These are phyloP conservation scores for Trypanosoma avium DNA, from an alignment of 208 protist genomes.

Conservation along the genomic window DNA sequence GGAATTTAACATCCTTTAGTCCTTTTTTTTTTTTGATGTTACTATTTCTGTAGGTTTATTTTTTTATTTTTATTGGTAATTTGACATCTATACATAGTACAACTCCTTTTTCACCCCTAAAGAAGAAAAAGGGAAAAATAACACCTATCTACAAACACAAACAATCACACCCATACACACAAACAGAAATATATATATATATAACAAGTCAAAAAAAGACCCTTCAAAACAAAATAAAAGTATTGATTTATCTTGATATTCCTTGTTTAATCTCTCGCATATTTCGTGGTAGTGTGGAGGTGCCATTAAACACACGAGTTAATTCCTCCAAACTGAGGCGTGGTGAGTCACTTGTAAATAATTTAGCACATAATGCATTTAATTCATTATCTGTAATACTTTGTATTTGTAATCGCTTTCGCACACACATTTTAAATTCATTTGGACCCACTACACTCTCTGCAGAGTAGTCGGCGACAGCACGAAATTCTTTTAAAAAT, in stretches of 20 bases:
- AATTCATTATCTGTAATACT: slow-evolving; percentile 72
- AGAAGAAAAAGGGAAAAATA: too few relatives aligned
- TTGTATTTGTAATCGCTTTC: slow-evolving; percentile 61
- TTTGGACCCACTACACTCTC: slow-evolving; percentile 84
- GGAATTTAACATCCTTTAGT: background rate
- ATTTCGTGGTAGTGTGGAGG: slow-evolving; percentile 76
- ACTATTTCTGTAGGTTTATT: background rate
- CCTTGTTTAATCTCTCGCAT: slow-evolving; percentile 65
- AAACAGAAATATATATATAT: too few relatives aligned
- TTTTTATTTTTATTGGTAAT: background rate
- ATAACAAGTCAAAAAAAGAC: too few relatives aligned
- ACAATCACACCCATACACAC: too few relatives aligned
- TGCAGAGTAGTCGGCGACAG: slow-evolving; percentile 83
- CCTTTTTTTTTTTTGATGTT: background rate
- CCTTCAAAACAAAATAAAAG: too few relatives aligned
- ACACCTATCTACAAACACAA: too few relatives aligned
- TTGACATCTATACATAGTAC: background rate
- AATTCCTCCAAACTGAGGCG: slow-evolving; percentile 84
- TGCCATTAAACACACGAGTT: slow-evolving; percentile 84
- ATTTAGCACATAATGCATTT: slow-evolving; percentile 63
- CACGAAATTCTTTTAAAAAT: slow-evolving; percentile 87
- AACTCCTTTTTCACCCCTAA: too few relatives aligned
- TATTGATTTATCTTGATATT: slow-evolving; percentile 28
- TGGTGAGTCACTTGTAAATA: slow-evolving; percentile 64
- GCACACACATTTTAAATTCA: slow-evolving; percentile 85